Conservation (phyloP, 177 flowering plant species). For the Vitis hybrid region DNA sequence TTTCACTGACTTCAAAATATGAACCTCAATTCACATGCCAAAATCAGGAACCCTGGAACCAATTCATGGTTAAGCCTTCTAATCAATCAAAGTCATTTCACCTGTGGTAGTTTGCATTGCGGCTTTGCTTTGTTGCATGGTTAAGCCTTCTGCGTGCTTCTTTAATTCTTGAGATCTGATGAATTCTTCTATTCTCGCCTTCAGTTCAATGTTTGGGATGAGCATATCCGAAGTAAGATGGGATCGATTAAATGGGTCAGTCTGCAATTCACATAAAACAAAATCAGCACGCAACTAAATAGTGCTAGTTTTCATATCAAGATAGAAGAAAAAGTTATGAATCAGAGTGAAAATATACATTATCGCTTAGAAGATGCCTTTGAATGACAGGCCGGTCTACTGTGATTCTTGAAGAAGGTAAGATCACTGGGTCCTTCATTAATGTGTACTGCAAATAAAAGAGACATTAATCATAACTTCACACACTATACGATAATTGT, state of each 20-base stretch:
- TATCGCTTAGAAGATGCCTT: slow-evolving; percentile 94
- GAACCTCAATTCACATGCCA: too few species aligned
- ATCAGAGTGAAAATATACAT: slow-evolving; percentile 31
- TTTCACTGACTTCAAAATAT: too few species aligned
- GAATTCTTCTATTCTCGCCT: slow-evolving; percentile 78
- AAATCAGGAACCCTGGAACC: too few species aligned
- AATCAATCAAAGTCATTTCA: slow-evolving; percentile 47
- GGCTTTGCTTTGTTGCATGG: slow-evolving; percentile 37
- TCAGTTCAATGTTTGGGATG: slow-evolving; percentile 73
- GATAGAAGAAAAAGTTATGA: not conserved
- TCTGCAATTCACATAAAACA: slow-evolving; percentile 39
- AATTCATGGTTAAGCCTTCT: not conserved
- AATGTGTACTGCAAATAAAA: slow-evolving; percentile 59
- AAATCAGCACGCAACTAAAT: not conserved
- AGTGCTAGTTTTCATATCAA: not conserved
- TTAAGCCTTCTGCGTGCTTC: slow-evolving; percentile 34
- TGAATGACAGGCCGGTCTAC: slow-evolving; percentile 90
- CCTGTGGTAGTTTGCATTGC: slow-evolving; percentile 43
- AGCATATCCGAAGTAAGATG: slow-evolving; percentile 92
- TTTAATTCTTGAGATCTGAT: slow-evolving; percentile 51
- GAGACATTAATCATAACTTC: not conserved
- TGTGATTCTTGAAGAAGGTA: slow-evolving; percentile 81
- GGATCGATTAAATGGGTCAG: slow-evolving; percentile 94
- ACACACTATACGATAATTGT: not conserved
- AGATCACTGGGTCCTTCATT: slow-evolving; percentile 78